Conservation (phyloP, 768 basidiomycete species). For the Macrolepiota dolichaula region DNA sequence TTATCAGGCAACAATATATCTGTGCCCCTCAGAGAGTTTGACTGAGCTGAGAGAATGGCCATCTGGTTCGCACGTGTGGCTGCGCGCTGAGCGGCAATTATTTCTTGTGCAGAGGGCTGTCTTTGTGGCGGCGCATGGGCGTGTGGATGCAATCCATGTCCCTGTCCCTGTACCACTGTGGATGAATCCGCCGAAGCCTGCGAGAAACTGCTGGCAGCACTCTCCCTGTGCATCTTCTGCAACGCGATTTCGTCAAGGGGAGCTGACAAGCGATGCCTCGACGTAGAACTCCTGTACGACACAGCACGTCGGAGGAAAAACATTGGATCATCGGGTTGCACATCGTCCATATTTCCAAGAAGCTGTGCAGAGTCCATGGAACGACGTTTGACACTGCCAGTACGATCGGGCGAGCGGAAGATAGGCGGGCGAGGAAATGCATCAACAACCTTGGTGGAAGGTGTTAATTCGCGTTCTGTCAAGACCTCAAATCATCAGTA, state of each 20-base stretch:
- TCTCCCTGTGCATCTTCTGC: slow-evolving; percentile 68
- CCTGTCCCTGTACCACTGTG: slow-evolving; percentile 16
- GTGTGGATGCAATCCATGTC: slow-evolving; percentile 16
- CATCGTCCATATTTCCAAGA: slow-evolving; percentile 69
- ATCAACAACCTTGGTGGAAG: slow-evolving; percentile 83
- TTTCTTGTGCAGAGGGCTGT: slow-evolving; percentile 70
- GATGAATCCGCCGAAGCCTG: slow-evolving; percentile 25
- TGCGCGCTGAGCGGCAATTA: slow-evolving; percentile 91
- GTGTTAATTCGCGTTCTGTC: slow-evolving; percentile 72
- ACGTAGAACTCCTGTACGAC: slow-evolving; percentile 66
- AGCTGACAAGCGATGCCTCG: slow-evolving; percentile 68
- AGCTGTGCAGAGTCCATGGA: slow-evolving; percentile 80
- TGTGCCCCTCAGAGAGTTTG: slow-evolving; percentile 82
- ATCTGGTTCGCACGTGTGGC: slow-evolving; percentile 83
- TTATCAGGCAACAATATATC: slow-evolving; percentile 87
- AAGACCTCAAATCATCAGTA: slow-evolving; percentile 8
- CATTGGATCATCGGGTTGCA: slow-evolving; percentile 78
- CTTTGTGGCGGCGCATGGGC: slow-evolving; percentile 26
- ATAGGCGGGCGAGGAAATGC: slow-evolving; percentile 71
- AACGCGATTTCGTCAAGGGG: slow-evolving; percentile 84
- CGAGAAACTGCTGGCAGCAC: slow-evolving; percentile 52
- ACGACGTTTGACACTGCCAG: slow-evolving; percentile 69
- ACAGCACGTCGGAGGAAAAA: slow-evolving; percentile 86
- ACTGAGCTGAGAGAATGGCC: slow-evolving; percentile 76
- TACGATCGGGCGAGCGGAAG: slow-evolving; percentile 45